Base-by-base conservation (phyloP, 352 stramenopile species). In the Phytophthora hibernalis region DNA sequence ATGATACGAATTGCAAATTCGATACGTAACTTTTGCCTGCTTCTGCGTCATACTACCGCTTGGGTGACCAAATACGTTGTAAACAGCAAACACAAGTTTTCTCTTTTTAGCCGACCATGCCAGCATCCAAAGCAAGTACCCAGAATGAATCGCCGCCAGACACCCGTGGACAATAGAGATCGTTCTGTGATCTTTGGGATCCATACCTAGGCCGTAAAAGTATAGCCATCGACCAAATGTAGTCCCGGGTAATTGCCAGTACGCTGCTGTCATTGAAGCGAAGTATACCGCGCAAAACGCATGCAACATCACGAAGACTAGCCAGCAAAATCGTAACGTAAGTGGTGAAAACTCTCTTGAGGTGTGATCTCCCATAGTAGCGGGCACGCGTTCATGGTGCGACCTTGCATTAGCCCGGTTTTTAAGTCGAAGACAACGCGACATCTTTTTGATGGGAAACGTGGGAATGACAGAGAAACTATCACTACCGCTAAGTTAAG, bases 141-240 rank as follows among this genome's bases (percentile, higher is more conserved):
- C 12, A n/a, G 20, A 13, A 24, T 73, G 65, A 48, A 65, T 21
- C 2, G 16, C n/a, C n/a, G 58, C 58, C 1, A 59, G 44, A 5
- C 13, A 37, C 0, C 51, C 58, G 7, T 57, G 24, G 2, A 64
- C 65, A 21, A 61, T 31, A 13, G 58, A 45, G n/a, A 73, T 60
- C 11, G 52, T 53, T 22, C 21, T 21, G 45, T 73, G 56, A 50
- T 63, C 5, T 49, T 63, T 28, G 16, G 53, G 43, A 16, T 42
- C 37, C 47, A 74, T 20, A 1, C 59, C 57, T 8, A 74, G 48
- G 5, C 45, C 55, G 11, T 54, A 54, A 26, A 70, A 74, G 24
- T 31, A 61, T 2, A 61, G 26, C 53, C 53, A 61, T 22, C 53
- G 24, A 5, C 53, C 53, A 16, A 61, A 43, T 4, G 53, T 61